Evolutionary conservation across 202 grass and related monocot genomes (phyloP).

Genomic region (Eragrostis tef): DNA sequence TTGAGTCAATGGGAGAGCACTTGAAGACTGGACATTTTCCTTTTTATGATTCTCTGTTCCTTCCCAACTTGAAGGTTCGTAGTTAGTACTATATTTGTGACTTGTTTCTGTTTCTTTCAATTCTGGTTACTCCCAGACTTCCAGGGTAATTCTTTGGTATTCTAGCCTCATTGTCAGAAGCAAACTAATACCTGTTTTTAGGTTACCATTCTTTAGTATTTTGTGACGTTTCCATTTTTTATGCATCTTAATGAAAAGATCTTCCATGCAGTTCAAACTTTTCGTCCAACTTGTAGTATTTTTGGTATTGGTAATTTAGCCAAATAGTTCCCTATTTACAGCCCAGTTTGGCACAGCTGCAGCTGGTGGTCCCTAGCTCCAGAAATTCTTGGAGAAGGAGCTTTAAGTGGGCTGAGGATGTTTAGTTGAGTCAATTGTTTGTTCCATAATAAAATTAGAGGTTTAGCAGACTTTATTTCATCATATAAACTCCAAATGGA

Average conservation of each 20-base stretch:
- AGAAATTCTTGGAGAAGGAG: too few relatives aligned
- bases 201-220: not conserved
- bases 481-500: too few relatives aligned
- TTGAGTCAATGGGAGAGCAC: conserved; percentile 85
- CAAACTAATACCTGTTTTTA: not conserved
- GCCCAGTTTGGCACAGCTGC: too few relatives aligned
- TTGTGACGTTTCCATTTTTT: not conserved
- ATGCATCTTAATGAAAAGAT: not conserved
- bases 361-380: too few relatives aligned
- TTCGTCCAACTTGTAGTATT: not conserved
- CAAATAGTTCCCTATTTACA: not conserved
- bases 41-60: conserved; percentile 82
- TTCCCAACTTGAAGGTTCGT: conserved; percentile 88
- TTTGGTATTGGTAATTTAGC: not conserved
- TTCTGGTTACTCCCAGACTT: not conserved
- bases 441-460: too few relatives aligned
- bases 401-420: too few relatives aligned
- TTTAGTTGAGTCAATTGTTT: too few relatives aligned
- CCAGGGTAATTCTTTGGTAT: not conserved
- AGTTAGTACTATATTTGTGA: conserved; percentile 29
- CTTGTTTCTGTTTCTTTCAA: conserved; percentile 29
- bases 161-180: not conserved
- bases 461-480: too few relatives aligned
- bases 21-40: conserved; percentile 59
- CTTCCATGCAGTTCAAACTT: conserved; percentile 9